phyloP scores from a whole-genome alignment of 2,329 filamentous ascomycete species.

The Scedosporium aurantiacum region DNA sequence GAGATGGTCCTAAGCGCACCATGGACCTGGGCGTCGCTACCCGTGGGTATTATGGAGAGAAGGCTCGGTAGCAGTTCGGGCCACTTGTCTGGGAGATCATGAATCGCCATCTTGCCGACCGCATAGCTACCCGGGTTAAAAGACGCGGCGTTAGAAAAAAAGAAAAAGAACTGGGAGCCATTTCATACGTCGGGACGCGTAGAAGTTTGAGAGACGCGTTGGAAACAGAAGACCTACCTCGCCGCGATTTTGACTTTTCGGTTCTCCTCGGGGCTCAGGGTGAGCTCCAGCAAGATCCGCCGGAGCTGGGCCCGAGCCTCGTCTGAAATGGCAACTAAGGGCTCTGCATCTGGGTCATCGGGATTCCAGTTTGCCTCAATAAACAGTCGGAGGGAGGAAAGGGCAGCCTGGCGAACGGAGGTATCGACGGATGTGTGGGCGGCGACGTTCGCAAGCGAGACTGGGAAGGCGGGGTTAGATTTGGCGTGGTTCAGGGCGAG shows the following conservation, averaged over 20 bases:
- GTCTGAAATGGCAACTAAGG: constrained; percentile 57
- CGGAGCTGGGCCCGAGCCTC: constrained; percentile 59
- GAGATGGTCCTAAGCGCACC: constrained; percentile 79
- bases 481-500: constrained; percentile 65
- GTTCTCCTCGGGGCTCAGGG: constrained; percentile 34
- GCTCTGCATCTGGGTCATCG: constrained; percentile 48
- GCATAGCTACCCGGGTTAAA: constrained; percentile 38
- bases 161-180: constrained; percentile 2
- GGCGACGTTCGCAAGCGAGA: constrained; percentile 71
- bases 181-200: background rate
- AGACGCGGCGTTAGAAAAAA: constrained; percentile 4
- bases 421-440: constrained; percentile 62
- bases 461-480: constrained; percentile 59
- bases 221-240: constrained; percentile 44
- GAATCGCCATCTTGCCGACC: constrained; percentile 86
- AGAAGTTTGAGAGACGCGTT: background rate
- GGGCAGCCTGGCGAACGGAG: constrained; percentile 70
- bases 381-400: constrained; percentile 71
- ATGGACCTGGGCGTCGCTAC: constrained; percentile 70
- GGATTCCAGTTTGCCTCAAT: constrained; percentile 77
- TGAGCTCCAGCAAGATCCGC: constrained; percentile 62
- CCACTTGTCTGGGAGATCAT: constrained; percentile 93
- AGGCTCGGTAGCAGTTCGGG: constrained; percentile 75
- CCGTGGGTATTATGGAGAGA: constrained; percentile 64
- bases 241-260: constrained; percentile 83